These are phyloP conservation scores for Phalaenopsis aphrodite DNA, from an alignment of 106 monocot species.

Conservation along the genomic window DNA sequence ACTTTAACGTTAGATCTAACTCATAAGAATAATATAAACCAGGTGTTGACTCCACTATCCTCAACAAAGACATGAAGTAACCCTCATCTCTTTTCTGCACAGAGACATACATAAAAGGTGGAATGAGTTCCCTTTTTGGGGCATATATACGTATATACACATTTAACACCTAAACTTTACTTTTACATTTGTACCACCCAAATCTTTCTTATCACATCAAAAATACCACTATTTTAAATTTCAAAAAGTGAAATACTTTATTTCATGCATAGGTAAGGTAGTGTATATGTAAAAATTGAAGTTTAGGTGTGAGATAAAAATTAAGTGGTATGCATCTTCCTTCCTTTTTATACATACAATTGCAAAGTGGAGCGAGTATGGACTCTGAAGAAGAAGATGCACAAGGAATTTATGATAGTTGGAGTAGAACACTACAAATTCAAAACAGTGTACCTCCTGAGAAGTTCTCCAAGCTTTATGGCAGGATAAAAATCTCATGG, in stretches of 20 bases:
- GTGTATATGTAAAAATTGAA: too few relatives aligned
- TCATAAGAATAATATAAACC: slow-evolving; percentile 94
- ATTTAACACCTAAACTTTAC: too few relatives aligned
- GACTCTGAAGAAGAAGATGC: neutral
- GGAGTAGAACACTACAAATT: neutral
- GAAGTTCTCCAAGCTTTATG: slow-evolving; percentile 50
- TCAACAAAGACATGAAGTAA: slow-evolving; percentile 82
- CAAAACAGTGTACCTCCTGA: slow-evolving; percentile 52
- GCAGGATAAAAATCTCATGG: slow-evolving; percentile 78
- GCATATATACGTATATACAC: too few relatives aligned
- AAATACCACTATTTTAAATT: too few relatives aligned
- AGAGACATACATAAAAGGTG: neutral
- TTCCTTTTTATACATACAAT: neutral
- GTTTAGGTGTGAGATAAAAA: too few relatives aligned
- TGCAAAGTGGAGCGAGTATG: neutral
- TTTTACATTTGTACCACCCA: too few relatives aligned
- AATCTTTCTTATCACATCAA: too few relatives aligned
- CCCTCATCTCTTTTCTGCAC: slow-evolving; percentile 87
- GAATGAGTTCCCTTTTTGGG: neutral
- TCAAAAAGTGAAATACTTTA: too few relatives aligned
- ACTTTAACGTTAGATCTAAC: slow-evolving; percentile 82
- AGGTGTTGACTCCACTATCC: slow-evolving; percentile 67
- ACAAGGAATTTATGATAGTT: neutral
- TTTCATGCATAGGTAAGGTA: too few relatives aligned
- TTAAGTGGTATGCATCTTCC: too few relatives aligned